Base-by-base conservation (phyloP, 2,329 filamentous ascomycete genomes). In the Mycosphaerelloides madeirae region DNA sequence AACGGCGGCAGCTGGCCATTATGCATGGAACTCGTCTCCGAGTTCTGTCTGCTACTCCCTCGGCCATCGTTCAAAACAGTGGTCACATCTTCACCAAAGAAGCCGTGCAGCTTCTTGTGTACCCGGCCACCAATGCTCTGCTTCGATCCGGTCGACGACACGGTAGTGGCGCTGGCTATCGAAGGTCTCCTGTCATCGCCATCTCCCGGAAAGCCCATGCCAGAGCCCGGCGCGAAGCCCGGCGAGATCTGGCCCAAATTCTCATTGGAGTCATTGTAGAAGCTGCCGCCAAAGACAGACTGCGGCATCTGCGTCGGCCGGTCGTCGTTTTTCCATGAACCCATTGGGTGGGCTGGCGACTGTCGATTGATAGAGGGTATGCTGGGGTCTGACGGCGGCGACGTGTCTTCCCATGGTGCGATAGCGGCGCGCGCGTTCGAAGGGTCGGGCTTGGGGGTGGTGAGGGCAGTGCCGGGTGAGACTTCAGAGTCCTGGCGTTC, bases 71-170 rank as follows among this genome's bases (percentile, higher is more conserved):
- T 75, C 20, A 49, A 41, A 37, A 41, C 32, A 29, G 78, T 80
- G 47, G 81, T 80, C 65, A 86, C 88, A 62, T 95, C 90, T 58
- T 96, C 91, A 36, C 91, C 90, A 68, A 96, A 95, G 64, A 96
- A 91, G 32, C 85, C 87, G 62, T 93, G 87, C 52, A 95, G 74
- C 68, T 91, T 93, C 68, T 90, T 91, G 67, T 90, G 89, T 41
- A 58, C 53, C 45, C 84, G 78, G 40, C 85, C 81, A 56, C 83
- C 81, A 48, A 84, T 76, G 49, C 80, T 83, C 50, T 81, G 78
- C 68, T 83, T 84, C 32, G 91, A 95, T 28, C 87, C 86, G 54
- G 86, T 80, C 61, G 91, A 95, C 67, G 90, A 93, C 45, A 87
- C 80, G 3, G 84, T 95, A 12, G 85, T 89, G 52, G 90, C 82